These are phyloP conservation scores for Sutorius eximius DNA, from an alignment of 1,284 basidiomycete species.

Conservation along the genomic window DNA sequence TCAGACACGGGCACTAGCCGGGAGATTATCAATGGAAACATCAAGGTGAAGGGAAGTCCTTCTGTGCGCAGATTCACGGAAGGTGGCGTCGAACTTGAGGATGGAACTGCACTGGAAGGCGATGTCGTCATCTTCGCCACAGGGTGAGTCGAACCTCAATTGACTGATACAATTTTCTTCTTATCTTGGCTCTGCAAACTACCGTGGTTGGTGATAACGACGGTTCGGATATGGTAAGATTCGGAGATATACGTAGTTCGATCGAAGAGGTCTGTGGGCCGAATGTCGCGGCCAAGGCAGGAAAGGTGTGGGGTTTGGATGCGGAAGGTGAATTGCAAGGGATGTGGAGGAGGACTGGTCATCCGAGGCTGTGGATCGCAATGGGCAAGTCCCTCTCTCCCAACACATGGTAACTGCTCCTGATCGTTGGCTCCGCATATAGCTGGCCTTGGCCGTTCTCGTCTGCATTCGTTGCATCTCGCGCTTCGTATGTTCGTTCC, in stretches of 20 bases:
- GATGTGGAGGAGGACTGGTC: constrained; percentile 35
- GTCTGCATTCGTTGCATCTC: constrained; percentile 37
- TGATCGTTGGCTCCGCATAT: background rate
- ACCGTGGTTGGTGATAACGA: background rate
- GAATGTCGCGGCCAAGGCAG: constrained; percentile 38
- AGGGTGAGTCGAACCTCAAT: constrained; percentile 28
- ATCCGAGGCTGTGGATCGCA: constrained; percentile 37
- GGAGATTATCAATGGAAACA: constrained; percentile 44
- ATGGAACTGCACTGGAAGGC: constrained; percentile 40
- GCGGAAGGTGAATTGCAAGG: constrained; percentile 46
- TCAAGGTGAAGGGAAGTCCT: constrained; percentile 42
- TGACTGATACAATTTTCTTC: background rate
- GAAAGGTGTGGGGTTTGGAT: constrained; percentile 46
- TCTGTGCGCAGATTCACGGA: constrained; percentile 36
- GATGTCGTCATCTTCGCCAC: constrained; percentile 49
- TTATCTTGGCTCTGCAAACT: background rate
- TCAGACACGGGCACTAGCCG: constrained; percentile 38
- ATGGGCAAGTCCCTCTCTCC: constrained; percentile 25
- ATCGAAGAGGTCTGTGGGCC: constrained; percentile 39
- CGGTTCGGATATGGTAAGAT: constrained; percentile 8
- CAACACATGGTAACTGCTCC: background rate
- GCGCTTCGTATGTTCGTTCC: constrained; percentile 33
- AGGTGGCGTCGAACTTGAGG: constrained; percentile 39
- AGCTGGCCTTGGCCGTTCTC: constrained; percentile 36
- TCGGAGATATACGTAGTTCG: constrained; percentile 26